phyloP scores from a whole-genome alignment of 164 flowering plant genomes.

The Dillenia turbinata region DNA sequence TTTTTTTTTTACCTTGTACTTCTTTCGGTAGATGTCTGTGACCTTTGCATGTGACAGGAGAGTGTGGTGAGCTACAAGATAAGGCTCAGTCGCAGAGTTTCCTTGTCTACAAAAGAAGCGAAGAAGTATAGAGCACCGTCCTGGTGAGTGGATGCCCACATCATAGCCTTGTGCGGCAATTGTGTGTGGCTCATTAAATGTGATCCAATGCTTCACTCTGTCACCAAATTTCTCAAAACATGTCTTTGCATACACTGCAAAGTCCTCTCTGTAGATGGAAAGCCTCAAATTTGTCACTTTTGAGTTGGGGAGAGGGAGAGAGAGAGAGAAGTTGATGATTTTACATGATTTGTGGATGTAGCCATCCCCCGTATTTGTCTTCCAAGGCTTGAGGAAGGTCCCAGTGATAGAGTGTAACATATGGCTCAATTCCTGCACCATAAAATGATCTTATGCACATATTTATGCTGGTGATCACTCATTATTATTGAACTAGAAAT shows the following conservation, averaged over 20 bases:
- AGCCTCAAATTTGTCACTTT: background rate
- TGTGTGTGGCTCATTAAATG: constrained; percentile 92
- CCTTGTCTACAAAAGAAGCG: constrained; percentile 62
- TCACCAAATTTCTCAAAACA: constrained; percentile 86
- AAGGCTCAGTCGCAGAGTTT: constrained; percentile 87
- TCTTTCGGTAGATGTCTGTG: constrained; percentile 54
- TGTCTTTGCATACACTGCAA: constrained; percentile 64
- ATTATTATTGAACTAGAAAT: background rate
- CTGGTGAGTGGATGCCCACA: constrained; percentile 80
- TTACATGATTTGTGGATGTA: constrained; percentile 64
- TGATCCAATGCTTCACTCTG: constrained; percentile 91
- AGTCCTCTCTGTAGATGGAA: constrained; percentile 63
- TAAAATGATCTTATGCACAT: background rate
- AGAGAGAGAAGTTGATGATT: background rate
- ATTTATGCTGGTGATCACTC: background rate
- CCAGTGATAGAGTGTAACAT: constrained; percentile 89
- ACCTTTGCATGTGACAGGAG: constrained; percentile 72
- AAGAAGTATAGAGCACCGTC: constrained; percentile 73
- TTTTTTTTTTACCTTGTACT: constrained; percentile 53
- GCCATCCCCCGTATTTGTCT: constrained; percentile 83
- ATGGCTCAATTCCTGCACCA: constrained; percentile 79
- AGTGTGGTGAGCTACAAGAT: constrained; percentile 70
- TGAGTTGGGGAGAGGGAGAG: too few relatives aligned
- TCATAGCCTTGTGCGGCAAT: constrained; percentile 76
- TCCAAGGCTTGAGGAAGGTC: constrained; percentile 86